phyloP scores from a whole-genome alignment of 768 basidiomycete genomes.

The Pleurotus citrinopileatus region DNA sequence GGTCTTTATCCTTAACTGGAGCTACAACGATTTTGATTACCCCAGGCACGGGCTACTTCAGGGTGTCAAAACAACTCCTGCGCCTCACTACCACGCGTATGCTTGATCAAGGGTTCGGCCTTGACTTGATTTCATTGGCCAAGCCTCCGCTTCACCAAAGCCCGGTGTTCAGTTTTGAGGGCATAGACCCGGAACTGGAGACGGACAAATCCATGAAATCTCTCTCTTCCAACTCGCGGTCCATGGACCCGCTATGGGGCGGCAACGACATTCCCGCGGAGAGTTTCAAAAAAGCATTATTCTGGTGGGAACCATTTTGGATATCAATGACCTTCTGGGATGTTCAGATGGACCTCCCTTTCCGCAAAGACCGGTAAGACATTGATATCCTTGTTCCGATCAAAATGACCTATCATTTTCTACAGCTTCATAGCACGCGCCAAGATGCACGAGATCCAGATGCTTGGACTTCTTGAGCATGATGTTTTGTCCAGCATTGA shows the following conservation, averaged over 20 bases:
- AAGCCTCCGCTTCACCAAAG: constrained; percentile 93
- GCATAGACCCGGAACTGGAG: constrained; percentile 52
- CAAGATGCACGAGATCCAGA: constrained; percentile 97
- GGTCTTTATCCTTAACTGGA: constrained; percentile 89
- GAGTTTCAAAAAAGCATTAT: constrained; percentile 44
- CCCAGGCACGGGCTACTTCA: constrained; percentile 92
- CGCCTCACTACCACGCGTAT: constrained; percentile 91
- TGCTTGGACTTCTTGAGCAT: constrained; percentile 89
- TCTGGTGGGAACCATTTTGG: constrained; percentile 94
- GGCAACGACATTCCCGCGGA: constrained; percentile 41
- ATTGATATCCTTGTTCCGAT: not conserved
- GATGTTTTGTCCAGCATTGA: constrained; percentile 89
- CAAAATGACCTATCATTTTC: not conserved
- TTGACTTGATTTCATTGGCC: constrained; percentile 85
- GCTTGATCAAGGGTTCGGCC: constrained; percentile 88
- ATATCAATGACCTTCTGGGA: constrained; percentile 84
- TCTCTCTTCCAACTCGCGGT: constrained; percentile 33
- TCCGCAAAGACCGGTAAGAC: constrained; percentile 69
- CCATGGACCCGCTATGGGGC: constrained; percentile 74
- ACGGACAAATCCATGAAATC: constrained; percentile 45
- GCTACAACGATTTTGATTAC: constrained; percentile 81
- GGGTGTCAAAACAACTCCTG: constrained; percentile 86
- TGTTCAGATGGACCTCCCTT: constrained; percentile 80
- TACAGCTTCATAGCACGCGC: constrained; percentile 86
- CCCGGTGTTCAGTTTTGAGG: constrained; percentile 88